Conservation (phyloP, 2,329 filamentous ascomycete species). For the Trichoderma harzianum region DNA sequence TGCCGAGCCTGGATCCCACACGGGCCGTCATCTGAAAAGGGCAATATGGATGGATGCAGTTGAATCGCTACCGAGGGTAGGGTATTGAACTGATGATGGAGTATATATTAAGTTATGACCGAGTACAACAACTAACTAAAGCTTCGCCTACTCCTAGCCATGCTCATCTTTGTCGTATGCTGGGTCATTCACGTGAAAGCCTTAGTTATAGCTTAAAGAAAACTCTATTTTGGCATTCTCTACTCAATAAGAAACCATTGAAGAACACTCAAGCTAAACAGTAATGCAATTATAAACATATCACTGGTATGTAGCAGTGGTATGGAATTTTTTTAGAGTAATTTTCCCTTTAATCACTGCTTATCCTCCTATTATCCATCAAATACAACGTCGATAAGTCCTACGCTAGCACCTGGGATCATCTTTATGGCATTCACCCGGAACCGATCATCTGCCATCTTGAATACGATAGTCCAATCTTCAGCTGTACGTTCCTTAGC, state of each 20-base stretch:
- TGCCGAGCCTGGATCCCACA: not conserved
- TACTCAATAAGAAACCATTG: not conserved
- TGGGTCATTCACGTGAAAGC: too few relatives aligned
- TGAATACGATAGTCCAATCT: not conserved
- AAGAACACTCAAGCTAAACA: not conserved
- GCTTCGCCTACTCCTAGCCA: accelerated
- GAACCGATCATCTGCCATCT: not conserved
- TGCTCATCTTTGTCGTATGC: not conserved
- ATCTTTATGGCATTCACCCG: not conserved
- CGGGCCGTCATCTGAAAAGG: not conserved
- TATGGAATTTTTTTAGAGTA: too few relatives aligned
- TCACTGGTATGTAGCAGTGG: too few relatives aligned
- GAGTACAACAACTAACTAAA: not conserved
- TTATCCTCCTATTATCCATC: not conserved
- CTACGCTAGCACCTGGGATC: not conserved
- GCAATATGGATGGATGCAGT: not conserved
- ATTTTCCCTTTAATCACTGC: not conserved
- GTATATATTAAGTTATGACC: not conserved
- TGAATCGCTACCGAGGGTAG: not conserved
- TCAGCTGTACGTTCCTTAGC: not conserved
- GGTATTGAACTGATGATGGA: not conserved
- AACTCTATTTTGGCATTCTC: not conserved
- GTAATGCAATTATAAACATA: too few relatives aligned
- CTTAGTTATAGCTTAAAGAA: not conserved
- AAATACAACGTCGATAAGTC: not conserved